Percentiles rank a stretch among this genome's conserved stretches.
Evolutionary conservation across 257 asterid species (phyloP).

Genomic region (Cynanchum wilfordii): DNA sequence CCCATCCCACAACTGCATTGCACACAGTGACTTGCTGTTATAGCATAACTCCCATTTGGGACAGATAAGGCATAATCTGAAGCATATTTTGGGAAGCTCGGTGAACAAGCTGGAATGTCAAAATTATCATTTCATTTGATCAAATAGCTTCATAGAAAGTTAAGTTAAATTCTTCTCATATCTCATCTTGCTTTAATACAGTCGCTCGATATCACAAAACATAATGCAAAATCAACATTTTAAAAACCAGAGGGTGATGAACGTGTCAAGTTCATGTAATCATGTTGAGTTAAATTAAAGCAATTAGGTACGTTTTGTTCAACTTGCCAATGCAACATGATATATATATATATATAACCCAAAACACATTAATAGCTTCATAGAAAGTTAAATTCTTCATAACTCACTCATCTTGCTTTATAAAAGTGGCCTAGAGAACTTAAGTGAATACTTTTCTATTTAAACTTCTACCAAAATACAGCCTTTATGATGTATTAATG

Average conservation of each 20-base stretch:
- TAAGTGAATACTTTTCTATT: too few species aligned
- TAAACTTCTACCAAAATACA: too few species aligned
- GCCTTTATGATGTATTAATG: too few species aligned
- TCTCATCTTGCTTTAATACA: neutral
- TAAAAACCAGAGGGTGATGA: too few species aligned
- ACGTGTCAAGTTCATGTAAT: too few species aligned
- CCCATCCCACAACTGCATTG: constrained; percentile 98
- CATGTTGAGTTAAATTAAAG: too few species aligned
- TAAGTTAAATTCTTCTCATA: neutral
- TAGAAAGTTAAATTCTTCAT: neutral
- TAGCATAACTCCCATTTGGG: constrained; percentile 89
- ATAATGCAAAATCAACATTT: too few species aligned
- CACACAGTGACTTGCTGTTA: constrained; percentile 85
- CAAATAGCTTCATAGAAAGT: neutral
- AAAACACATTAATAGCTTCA: neutral
- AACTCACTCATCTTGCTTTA: neutral
- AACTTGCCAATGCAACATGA: too few species aligned
- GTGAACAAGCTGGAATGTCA: constrained; percentile 74
- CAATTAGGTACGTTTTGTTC: too few species aligned
- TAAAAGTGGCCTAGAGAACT: too few species aligned
- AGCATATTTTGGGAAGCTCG: constrained; percentile 63
- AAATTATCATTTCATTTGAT: neutral
- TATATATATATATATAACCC: too few species aligned
- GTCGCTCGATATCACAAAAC: too few species aligned
- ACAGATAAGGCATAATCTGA: constrained; percentile 75